Conservation (phyloP, 345 rosid genomes). For the Rhodamnia rubescens region DNA sequence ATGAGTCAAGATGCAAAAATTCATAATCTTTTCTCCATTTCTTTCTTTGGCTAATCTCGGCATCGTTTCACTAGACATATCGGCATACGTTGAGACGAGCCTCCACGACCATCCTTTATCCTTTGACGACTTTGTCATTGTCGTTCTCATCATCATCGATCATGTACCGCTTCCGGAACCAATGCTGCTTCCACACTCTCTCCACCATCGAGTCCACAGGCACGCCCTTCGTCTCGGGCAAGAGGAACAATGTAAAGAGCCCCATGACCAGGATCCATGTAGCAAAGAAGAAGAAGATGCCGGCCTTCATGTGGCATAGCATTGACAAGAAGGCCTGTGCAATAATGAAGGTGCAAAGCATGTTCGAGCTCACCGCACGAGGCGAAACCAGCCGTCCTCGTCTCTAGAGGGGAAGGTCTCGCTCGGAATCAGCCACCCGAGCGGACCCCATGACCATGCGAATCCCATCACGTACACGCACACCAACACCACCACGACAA, state of each 20-base stretch:
- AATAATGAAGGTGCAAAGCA: background rate
- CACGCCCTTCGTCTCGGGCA: background rate
- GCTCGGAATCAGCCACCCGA: background rate
- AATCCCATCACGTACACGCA: background rate
- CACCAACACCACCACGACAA: background rate
- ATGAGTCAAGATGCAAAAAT: background rate
- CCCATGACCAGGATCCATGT: background rate
- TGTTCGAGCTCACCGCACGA: background rate
- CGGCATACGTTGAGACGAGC: background rate
- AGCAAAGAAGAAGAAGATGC: background rate
- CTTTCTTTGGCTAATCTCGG: background rate
- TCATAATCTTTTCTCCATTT: background rate
- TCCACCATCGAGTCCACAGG: background rate
- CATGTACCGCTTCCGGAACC: background rate
- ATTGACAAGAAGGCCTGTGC: background rate
- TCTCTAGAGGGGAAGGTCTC: background rate
- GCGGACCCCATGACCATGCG: background rate
- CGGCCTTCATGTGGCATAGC: background rate
- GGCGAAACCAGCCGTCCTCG: background rate
- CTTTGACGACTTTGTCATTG: background rate
- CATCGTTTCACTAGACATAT: too few relatives aligned
- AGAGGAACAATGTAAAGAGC: background rate
- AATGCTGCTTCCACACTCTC: background rate
- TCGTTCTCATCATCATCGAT: background rate
- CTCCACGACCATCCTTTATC: background rate